Percentiles rank a stretch among this genome's conserved stretches.
phyloP scores from a whole-genome alignment of 1,284 basidiomycete genomes.

The Coriolopsis trogii region DNA sequence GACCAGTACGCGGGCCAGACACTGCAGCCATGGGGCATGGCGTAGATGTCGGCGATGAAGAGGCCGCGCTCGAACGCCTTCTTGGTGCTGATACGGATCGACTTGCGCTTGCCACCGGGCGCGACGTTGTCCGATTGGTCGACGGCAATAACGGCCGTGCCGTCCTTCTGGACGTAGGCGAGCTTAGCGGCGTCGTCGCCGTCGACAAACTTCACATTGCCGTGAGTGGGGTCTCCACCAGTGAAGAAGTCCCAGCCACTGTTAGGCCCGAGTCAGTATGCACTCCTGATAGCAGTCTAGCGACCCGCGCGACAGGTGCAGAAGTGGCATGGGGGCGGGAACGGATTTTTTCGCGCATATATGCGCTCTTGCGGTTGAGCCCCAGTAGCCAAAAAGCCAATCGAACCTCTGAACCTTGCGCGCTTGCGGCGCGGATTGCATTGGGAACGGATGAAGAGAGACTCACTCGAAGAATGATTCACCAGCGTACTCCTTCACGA shows the following conservation, averaged over 20 bases:
- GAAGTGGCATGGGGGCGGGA: no score
- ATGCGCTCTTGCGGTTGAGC: no score
- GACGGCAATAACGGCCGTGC: slow-evolving; percentile 60
- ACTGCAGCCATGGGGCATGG: slow-evolving; percentile 80
- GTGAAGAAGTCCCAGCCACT: slow-evolving; percentile 69
- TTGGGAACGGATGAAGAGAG: background rate
- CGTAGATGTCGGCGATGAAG: slow-evolving; percentile 76
- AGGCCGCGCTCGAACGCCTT: slow-evolving; percentile 70
- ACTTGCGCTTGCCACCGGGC: slow-evolving; percentile 60
- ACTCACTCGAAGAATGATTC: slow-evolving; percentile 40
- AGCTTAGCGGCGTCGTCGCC: slow-evolving; percentile 51
- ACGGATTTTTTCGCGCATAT: no score
- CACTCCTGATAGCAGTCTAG: no score
- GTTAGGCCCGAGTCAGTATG: no score
- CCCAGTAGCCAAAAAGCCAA: no score
- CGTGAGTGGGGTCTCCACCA: slow-evolving; percentile 61
- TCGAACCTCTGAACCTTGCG: no score
- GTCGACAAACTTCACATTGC: slow-evolving; percentile 19
- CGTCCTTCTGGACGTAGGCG: slow-evolving; percentile 59
- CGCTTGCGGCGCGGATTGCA: background rate
- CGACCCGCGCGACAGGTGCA: no score
- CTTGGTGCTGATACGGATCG: slow-evolving; percentile 75
- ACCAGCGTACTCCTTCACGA: slow-evolving; percentile 41
- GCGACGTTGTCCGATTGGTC: slow-evolving; percentile 57
- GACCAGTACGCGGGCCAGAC: slow-evolving; percentile 80